Evolutionary conservation across 371 early-diverging fungal species (phyloP).

Genomic region (Umbelopsis sp.): DNA sequence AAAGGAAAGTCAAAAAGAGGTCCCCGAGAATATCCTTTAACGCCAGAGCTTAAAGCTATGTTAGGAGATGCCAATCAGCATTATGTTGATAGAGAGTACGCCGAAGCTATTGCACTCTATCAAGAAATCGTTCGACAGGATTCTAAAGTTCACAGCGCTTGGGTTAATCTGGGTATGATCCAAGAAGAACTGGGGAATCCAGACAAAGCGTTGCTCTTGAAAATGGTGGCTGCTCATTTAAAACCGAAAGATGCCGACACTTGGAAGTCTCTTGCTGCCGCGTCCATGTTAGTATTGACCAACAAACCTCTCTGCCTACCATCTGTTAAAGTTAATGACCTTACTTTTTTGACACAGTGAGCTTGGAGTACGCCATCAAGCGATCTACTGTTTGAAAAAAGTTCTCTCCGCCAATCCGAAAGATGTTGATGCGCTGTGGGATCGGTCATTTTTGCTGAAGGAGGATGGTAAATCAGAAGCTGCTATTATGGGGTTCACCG

Average conservation of each 20-base stretch:
- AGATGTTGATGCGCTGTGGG: conserved; percentile 74
- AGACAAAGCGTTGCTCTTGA: conserved; percentile 76
- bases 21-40: conserved; percentile 31
- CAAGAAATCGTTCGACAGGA: conserved; percentile 77
- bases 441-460: conserved; percentile 66
- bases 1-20: conserved; percentile 28
- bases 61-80: conserved; percentile 77
- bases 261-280: conserved; percentile 87
- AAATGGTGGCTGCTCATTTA: conserved; percentile 92
- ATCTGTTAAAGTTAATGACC: background rate
- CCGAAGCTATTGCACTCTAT: conserved; percentile 66
- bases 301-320: background rate
- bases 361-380: conserved; percentile 71
- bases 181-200: conserved; percentile 87
- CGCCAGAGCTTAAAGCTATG: conserved; percentile 58
- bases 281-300: conserved; percentile 60
- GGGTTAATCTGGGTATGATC: conserved; percentile 88
- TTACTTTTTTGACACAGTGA: conserved; percentile 50
- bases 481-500: conserved; percentile 57
- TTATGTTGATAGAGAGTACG: conserved; percentile 72
- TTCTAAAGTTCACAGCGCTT: conserved; percentile 75
- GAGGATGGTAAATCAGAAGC: conserved; percentile 43
- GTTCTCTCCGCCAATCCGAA: conserved; percentile 65
- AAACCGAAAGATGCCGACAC: conserved; percentile 71
- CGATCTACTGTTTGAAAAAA: conserved; percentile 79